A percentile compares a stretch with the other conserved stretches of the same genome.
Evolutionary conservation across 2,329 filamentous ascomycete species (phyloP).

Genomic region (Dendryphion nanum): DNA sequence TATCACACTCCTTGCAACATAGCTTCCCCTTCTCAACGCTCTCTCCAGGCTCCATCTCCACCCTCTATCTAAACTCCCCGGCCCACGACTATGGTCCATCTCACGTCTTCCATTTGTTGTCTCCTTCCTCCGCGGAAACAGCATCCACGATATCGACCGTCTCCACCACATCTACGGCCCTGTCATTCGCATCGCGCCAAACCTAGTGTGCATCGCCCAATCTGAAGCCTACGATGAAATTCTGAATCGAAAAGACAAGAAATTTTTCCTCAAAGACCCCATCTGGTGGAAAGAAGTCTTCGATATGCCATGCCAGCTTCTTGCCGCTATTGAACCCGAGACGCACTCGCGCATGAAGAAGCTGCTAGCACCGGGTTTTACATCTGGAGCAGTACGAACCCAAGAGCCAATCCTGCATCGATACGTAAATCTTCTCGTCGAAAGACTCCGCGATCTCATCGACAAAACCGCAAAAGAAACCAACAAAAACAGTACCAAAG

Average conservation of each 20-base stretch:
- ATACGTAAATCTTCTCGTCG: conserved; percentile 4
- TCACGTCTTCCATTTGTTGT: conserved; percentile 6
- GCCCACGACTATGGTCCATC: conserved; percentile 5
- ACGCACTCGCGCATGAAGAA: conserved; percentile 4
- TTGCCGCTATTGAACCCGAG: conserved; percentile 2
- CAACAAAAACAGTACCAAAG: background rate
- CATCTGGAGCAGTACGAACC: conserved; percentile 2
- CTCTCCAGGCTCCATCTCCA: conserved; percentile 10
- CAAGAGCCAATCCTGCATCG: conserved; percentile 2
- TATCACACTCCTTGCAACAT: too few species aligned
- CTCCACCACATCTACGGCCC: conserved; percentile 7
- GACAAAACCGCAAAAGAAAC: background rate
- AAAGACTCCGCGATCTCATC: conserved; percentile 4
- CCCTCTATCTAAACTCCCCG: conserved; percentile 6
- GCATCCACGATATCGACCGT: conserved; percentile 3
- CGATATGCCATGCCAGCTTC: background rate
- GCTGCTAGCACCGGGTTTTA: conserved; percentile 6
- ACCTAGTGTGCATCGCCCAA: conserved; percentile 8
- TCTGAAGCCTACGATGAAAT: conserved; percentile 11
- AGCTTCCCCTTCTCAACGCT: too few species aligned
- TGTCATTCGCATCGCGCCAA: conserved; percentile 6
- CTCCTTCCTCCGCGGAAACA: conserved; percentile 1
- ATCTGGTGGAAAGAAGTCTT: conserved; percentile 1
- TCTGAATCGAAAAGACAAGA: background rate
- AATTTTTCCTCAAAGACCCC: conserved; percentile 5